Base-by-base conservation (phyloP, 129 eudicot genomes). In the Chrysanthemum lavandulifolium region DNA sequence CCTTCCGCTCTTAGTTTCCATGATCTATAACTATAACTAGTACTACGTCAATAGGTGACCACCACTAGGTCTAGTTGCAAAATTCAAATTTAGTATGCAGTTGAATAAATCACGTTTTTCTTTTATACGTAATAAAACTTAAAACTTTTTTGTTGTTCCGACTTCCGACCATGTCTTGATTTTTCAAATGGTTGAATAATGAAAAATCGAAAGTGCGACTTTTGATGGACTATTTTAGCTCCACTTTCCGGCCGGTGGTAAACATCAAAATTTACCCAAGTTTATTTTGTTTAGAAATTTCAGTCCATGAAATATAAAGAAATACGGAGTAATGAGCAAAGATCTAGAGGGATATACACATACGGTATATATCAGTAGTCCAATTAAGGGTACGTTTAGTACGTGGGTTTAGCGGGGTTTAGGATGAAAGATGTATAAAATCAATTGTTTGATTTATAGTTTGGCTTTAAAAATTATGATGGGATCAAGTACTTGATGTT, bases 131-230 rank as follows among this genome's bases (percentile, higher is more conserved):
- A 10, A 43, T 43, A 45, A 10, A 12, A 49, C 13, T 13, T 52
- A 13, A 4, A 50, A 67, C 59, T 50, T 68, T 23, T 21, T 2
- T 13, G 59, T 50, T 67, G 72, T 49, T 68, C 60, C 58, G 60
- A 68, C 72, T 49, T 19, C 60, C 47, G 72, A 49, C 57, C 59
- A 67, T 67, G 43, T 23, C 72, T 67, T 27, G 4, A 7, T 14
- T 13, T 2, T 63, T 2, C 18, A 19, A n/a, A 29, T 31, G 11
- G 65, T 62, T 62, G 49, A 62, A 52, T 52, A 6, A 52, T 36
- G 9, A 10, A 16, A 40, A 65, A 16, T 40, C 12, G n/a, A 16
- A 45, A 65, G 54, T 65, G 70, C 55, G 70, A 65, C 54, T 43
- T 43, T 15, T 31, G 40, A 15, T 45, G 70, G 70, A 65, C 70